Percentiles rank a stretch among this genome's conserved stretches.
Evolutionary conservation across 2,329 filamentous ascomycete species (phyloP).

Genomic region (Cryphonectria nitschkei): DNA sequence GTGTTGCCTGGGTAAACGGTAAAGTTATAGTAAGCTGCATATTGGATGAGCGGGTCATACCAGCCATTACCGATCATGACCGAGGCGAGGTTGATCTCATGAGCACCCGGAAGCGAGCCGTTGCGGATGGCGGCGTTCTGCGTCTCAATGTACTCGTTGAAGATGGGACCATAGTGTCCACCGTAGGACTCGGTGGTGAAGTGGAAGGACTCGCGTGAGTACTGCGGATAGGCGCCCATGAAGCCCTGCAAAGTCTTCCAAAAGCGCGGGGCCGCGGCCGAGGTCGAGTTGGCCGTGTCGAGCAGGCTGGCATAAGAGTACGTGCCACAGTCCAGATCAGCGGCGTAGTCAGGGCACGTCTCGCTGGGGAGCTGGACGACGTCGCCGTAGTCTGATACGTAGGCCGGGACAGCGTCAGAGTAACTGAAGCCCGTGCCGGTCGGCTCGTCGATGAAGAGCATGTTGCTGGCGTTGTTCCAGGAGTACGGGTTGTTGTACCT

Average conservation of each 20-base stretch:
- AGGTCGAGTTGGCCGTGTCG: constrained; percentile 59
- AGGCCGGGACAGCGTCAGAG: constrained; percentile 40
- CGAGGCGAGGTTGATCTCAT: constrained; percentile 52
- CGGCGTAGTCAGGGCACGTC: constrained; percentile 55
- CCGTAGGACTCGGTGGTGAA: constrained; percentile 62
- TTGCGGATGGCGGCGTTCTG: constrained; percentile 46
- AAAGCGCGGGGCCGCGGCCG: constrained; percentile 59
- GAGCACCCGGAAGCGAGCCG: constrained; percentile 40
- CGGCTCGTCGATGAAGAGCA: constrained; percentile 65
- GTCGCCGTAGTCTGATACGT: constrained; percentile 32
- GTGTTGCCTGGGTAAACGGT: constrained; percentile 60
- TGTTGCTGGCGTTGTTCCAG: constrained; percentile 59
- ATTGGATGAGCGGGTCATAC: constrained; percentile 60
- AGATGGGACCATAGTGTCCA: constrained; percentile 61
- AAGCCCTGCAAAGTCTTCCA: constrained; percentile 66
- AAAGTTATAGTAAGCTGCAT: constrained; percentile 61
- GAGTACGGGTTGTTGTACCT: constrained; percentile 54
- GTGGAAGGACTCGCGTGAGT: constrained; percentile 53
- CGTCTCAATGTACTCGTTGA: constrained; percentile 52
- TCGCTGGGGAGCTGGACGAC: constrained; percentile 50
- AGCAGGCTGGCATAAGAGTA: constrained; percentile 56
- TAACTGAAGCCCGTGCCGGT: constrained; percentile 64
- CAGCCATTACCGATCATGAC: constrained; percentile 63
- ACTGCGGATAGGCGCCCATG: constrained; percentile 62
- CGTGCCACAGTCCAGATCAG: constrained; percentile 53